Base-by-base conservation (phyloP, 441 rosid genomes). In the Cnidoscolus chayamansa region DNA sequence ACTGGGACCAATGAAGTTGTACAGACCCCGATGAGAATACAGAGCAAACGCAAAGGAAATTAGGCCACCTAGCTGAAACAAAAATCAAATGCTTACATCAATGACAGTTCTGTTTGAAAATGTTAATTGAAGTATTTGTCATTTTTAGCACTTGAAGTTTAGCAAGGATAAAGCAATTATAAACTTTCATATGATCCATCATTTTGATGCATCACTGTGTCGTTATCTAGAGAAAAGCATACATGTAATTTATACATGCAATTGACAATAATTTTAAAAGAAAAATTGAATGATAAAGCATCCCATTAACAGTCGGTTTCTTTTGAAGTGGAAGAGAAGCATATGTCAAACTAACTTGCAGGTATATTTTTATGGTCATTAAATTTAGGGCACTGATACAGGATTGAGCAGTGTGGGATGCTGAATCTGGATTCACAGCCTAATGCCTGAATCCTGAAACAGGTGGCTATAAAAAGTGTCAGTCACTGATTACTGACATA, bases 11-110 rank as follows among this genome's bases (percentile, higher is more conserved):
- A 81, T 91, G 97, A 76, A 96, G 92, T 77, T 96, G 99, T 78
- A 96, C 96, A 40, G 97, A 96, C 59, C 99, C 99, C 10, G 99
- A 91, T 68, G 98, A 89, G 82, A 96, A 96, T 76, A 96, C 98
- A 47, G 99, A 96, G 78, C 99, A 96, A 62, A 91, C 96, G 57
- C 98, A 96, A 19, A 93, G 96, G 82, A 90, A 93, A 87, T 91
- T 96, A 73, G 99, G 99, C 99, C 99, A 96, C 79, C 97, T 89
- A 79, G 94, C 99, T 96, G 97, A 78, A 86, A 82, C 37, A 77
- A 78, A 40, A 75, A 74, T 31, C 50, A 76, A 37, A 75, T 54
- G 61, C 55, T 25, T 43, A 43, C 16, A 70, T 73, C 73, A 75
- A 67, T 49, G 13, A 45, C 35, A 19, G 37, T 47, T 50, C 66